Base-by-base conservation (phyloP, 148 eudicot genomes). In the Mesembryanthemum crystallinum region DNA sequence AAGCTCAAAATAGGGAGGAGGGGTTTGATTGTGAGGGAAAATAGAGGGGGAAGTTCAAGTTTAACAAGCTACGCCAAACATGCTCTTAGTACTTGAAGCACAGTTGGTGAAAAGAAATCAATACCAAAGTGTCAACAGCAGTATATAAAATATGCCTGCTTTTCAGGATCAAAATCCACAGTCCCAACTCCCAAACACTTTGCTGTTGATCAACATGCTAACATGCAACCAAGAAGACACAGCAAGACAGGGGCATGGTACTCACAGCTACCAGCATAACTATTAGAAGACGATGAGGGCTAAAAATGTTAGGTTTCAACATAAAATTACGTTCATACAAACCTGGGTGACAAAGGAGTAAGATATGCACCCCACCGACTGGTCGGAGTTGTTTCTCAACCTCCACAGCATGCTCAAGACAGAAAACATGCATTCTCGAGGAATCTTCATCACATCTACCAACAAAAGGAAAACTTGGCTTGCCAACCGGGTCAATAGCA, bases 341-440 rank as follows among this genome's bases (percentile, higher is more conserved):
- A 92, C 98, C 98, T 89, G 92, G 98, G 74, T 95, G 98, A 87
- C 96, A 92, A 75, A 95, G 91, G 60, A 95, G 97, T 30, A 89
- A 68, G 69, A 92, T 80, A 83, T 85, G 88, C 8, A 89, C 92
- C 43, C 98, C 97, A 55, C 98, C 98, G 52, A 92, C 77, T 8
- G 88, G 80, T 30, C 86, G 83, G 52, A 95, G 92, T 74, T 70
- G 84, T 76, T 89, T 83, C 60, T 86, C 94, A 73, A 95, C 89
- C 84, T 90, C 96, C 75, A 81, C 82, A 77, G 98, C 98, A 88
- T 92, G 97, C 80, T 95, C 90, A 71, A 95, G 97, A 82, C 98
- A 95, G 80, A 95, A 95, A 57, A 95, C 87, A 65, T 95, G 98
- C 87, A 88, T 84, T 79, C 92, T 86, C 15, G 94, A 95, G 71